These are phyloP conservation scores for Cutaneotrichosporon sp. DNA, from an alignment of 1,284 basidiomycete genomes.

Conservation along the genomic window DNA sequence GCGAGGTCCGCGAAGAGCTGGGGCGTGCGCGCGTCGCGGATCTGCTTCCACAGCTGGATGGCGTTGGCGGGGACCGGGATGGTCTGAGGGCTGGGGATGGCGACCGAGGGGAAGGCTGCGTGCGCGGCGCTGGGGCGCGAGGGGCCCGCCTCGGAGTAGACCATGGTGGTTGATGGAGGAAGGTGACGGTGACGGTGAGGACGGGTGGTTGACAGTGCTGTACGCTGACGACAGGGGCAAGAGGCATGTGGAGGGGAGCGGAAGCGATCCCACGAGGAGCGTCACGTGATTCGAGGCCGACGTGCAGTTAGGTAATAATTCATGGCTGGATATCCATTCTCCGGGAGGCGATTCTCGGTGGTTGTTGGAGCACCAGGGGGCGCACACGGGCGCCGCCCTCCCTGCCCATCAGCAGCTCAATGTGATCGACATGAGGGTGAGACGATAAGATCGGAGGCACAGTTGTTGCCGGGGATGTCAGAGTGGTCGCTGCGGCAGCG, in stretches of 20 bases:
- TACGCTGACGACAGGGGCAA: too few species aligned
- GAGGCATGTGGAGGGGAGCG: neutral
- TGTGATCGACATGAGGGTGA: too few species aligned
- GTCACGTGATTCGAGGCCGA: neutral
- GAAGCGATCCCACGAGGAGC: neutral
- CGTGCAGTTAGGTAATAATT: neutral
- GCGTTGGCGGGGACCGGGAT: neutral
- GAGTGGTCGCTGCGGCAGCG: too few species aligned
- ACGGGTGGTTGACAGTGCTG: neutral
- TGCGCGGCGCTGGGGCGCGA: conserved; percentile 4
- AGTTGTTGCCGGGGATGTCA: too few species aligned
- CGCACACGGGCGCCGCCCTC: too few species aligned
- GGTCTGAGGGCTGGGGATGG: neutral
- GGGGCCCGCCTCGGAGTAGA: neutral
- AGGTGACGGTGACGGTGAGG: neutral
- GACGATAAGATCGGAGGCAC: too few species aligned
- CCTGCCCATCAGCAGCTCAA: too few species aligned
- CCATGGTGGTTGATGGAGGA: neutral
- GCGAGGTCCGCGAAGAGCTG: neutral
- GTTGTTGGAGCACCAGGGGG: too few species aligned
- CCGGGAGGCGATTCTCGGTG: too few species aligned
- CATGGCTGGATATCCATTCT: neutral
- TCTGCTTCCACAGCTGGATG: conserved; percentile 4
- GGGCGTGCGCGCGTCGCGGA: conserved; percentile 4
- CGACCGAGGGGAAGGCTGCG: conserved; percentile 2